A percentile compares a stretch with the other conserved stretches of the same genome.
phyloP scores from a whole-genome alignment of 2,329 filamentous ascomycete genomes.

The Clonostachys rhizophaga region DNA sequence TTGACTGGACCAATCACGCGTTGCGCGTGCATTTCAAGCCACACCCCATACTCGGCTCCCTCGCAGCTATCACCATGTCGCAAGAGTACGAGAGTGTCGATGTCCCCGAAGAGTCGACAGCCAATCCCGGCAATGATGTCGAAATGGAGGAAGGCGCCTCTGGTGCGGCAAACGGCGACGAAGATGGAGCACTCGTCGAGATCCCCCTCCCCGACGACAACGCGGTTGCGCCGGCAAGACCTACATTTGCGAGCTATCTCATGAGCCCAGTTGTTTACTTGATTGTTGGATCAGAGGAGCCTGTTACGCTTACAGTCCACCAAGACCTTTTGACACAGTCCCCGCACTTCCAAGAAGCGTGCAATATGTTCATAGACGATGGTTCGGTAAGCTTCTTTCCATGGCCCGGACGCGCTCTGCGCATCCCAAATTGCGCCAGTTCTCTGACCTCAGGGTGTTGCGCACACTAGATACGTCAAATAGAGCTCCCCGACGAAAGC shows the following conservation, averaged over 20 bases:
- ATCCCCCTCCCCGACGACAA: slow-evolving; percentile 28
- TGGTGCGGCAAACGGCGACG: slow-evolving; percentile 22
- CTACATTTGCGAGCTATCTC: slow-evolving; percentile 54
- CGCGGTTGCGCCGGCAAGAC: slow-evolving; percentile 23
- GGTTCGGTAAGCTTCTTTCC: slow-evolving; percentile 40
- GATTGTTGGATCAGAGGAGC: slow-evolving; percentile 57
- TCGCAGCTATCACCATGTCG: not conserved
- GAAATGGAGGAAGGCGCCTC: slow-evolving; percentile 17
- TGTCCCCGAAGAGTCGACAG: not conserved
- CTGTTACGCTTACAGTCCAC: slow-evolving; percentile 70
- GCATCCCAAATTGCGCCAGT: not conserved
- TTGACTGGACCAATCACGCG: too few species aligned
- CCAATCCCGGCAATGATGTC: slow-evolving; percentile 16
- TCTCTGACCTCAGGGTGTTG: not conserved
- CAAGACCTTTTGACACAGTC: slow-evolving; percentile 71
- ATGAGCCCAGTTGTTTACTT: slow-evolving; percentile 66
- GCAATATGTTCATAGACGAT: slow-evolving; percentile 56
- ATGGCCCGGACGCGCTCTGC: slow-evolving; percentile 14
- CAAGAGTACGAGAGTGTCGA: not conserved
- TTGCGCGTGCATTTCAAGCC: too few species aligned
- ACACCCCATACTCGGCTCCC: not conserved
- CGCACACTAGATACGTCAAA: slow-evolving; percentile 49
- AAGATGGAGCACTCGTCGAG: slow-evolving; percentile 17
- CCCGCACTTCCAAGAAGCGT: slow-evolving; percentile 66
- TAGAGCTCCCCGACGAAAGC: slow-evolving; percentile 51